Conservation (phyloP, 2,329 filamentous ascomycete genomes). For the Penicillium verrucosum region DNA sequence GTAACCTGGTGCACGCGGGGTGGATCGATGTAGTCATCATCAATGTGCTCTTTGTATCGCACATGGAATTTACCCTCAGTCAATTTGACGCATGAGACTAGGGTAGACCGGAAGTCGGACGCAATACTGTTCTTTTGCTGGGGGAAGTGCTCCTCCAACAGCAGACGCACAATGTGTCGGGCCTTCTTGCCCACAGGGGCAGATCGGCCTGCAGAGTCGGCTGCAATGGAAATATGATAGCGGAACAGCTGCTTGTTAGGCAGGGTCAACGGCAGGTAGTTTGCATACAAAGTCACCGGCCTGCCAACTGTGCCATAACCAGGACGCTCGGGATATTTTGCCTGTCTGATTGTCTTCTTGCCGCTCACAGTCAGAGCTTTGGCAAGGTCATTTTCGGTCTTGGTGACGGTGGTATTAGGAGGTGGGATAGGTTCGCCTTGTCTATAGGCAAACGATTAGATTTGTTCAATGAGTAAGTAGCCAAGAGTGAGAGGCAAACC, state of each 20-base stretch:
- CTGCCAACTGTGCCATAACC: conserved; percentile 37
- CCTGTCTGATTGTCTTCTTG: conserved; percentile 14
- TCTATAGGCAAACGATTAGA: conserved; percentile 12
- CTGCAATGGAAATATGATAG: conserved; percentile 40
- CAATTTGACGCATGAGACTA: conserved; percentile 34
- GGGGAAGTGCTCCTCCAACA: conserved; percentile 41
- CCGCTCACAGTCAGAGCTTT: conserved; percentile 22
- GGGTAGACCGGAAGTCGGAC: conserved; percentile 40
- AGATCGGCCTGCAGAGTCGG: conserved; percentile 23
- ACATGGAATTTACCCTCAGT: conserved; percentile 26
- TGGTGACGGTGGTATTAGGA: conserved; percentile 24
- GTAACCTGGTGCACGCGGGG: conserved; percentile 37
- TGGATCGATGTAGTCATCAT: conserved; percentile 32
- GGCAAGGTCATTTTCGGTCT: conserved; percentile 28
- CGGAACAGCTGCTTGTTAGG: conserved; percentile 39
- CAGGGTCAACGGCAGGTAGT: conserved; percentile 39
- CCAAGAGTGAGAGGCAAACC: conserved; percentile 20
- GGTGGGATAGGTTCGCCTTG: conserved; percentile 18
- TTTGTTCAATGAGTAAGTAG: background rate
- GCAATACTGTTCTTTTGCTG: conserved; percentile 31
- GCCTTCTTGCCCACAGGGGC: conserved; percentile 43
- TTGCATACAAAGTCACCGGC: conserved; percentile 36
- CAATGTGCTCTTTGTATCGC: conserved; percentile 36
- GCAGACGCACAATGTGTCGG: conserved; percentile 47
- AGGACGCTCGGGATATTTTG: conserved; percentile 35